phyloP scores from a whole-genome alignment of 2,329 filamentous ascomycete genomes.

The Torrubiella hemipterigena region DNA sequence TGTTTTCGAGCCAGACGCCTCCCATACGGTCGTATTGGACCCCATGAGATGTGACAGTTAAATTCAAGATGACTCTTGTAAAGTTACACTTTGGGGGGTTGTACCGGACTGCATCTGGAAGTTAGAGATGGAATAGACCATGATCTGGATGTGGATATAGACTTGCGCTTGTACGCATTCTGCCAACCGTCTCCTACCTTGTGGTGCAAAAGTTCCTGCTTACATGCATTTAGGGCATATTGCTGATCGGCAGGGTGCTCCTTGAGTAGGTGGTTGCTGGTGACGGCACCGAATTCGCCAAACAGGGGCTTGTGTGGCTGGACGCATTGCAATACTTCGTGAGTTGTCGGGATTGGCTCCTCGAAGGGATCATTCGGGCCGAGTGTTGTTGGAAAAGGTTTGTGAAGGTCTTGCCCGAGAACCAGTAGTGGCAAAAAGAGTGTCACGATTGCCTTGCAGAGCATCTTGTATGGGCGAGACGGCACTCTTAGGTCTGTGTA shows the following conservation, averaged over 20 bases:
- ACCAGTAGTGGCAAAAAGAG: too few species aligned
- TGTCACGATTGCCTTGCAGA: too few species aligned
- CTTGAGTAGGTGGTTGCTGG: constrained; percentile 1
- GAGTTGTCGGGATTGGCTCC: too few species aligned
- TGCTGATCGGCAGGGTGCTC: neutral
- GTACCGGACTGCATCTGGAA: constrained; percentile 49
- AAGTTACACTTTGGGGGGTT: constrained; percentile 57
- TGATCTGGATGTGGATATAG: too few species aligned
- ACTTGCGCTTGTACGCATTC: too few species aligned
- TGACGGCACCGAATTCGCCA: neutral
- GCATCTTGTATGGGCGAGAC: too few species aligned
- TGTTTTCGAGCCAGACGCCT: constrained; percentile 63
- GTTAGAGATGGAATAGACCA: too few species aligned
- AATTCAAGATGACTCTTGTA: constrained; percentile 63
- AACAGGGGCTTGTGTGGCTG: neutral
- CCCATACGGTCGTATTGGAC: constrained; percentile 68
- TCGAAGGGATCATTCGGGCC: too few species aligned
- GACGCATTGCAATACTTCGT: neutral
- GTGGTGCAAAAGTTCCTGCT: constrained; percentile 54
- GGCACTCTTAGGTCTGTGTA: too few species aligned
- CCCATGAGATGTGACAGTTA: constrained; percentile 60
- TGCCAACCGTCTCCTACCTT: constrained; percentile 64
- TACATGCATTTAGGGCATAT: constrained; percentile 23
- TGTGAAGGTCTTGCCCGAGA: too few species aligned
- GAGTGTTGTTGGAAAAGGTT: too few species aligned